Conservation (phyloP, 2,329 filamentous ascomycete species). For the Fusarium ambrosium region DNA sequence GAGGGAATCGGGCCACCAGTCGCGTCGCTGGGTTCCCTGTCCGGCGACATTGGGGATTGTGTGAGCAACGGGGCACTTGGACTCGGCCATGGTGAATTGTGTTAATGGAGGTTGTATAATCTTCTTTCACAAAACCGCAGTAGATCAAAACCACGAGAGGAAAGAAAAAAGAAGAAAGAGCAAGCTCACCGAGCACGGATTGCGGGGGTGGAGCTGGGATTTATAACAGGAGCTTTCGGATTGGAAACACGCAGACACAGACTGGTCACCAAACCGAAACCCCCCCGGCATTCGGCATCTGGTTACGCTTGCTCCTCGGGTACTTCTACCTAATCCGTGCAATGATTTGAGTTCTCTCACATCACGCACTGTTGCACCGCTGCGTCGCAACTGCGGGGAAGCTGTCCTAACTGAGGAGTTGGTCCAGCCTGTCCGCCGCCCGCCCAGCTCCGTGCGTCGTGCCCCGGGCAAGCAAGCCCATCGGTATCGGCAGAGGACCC, state of each 20-base stretch:
- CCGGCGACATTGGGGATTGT: constrained; percentile 31
- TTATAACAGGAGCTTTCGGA: constrained; percentile 26
- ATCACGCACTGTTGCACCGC: constrained; percentile 25
- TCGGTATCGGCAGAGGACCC: constrained; percentile 6
- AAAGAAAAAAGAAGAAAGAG: constrained; percentile 13
- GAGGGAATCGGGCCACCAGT: constrained; percentile 38
- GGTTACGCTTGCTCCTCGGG: constrained; percentile 14
- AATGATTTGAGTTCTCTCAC: constrained; percentile 7
- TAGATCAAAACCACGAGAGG: constrained; percentile 17
- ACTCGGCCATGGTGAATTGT: constrained; percentile 29
- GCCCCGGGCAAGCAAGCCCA: constrained; percentile 5
- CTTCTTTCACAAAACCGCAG: constrained; percentile 12
- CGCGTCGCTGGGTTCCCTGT: constrained; percentile 27
- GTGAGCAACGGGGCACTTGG: constrained; percentile 32
- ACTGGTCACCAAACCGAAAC: constrained; percentile 8
- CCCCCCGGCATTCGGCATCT: neutral
- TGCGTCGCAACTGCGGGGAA: constrained; percentile 37
- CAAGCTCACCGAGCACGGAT: constrained; percentile 33
- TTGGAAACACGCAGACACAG: constrained; percentile 27
- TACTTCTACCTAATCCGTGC: constrained; percentile 35
- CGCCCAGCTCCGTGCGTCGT: neutral
- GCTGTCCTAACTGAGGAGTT: constrained; percentile 23
- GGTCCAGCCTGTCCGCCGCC: neutral
- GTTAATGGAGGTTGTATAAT: neutral
- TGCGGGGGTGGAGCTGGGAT: constrained; percentile 38